Evolutionary conservation across 2,329 filamentous ascomycete genomes (phyloP), one percentile per base, ranked within the genome.

Genomic region (Paracoccidioides lutzii): DNA sequence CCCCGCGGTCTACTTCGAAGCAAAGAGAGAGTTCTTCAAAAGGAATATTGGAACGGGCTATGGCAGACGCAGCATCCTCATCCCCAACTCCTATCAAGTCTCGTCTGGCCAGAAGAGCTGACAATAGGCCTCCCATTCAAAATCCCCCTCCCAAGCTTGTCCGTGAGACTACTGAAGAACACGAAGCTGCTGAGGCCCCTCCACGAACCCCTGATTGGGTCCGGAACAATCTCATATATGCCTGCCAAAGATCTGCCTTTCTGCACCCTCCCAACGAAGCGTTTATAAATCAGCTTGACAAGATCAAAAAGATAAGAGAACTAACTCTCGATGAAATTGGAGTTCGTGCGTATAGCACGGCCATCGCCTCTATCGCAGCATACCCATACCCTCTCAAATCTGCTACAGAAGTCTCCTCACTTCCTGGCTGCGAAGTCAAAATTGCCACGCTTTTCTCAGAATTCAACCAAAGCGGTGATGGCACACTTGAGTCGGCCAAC

Each of bases 371-470:
- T 0, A 69, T 98, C 15, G 82, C 88, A 3, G 88, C 91, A 0
- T 96, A 96, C 64, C 89, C 90, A 0, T 72, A 81, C 63, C 69
- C 66, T 43, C 66, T 86, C 58, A 72, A 67, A 22, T 73, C 64
- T 3, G 63, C 72, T 0, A 64, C 67, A 2, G 75, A 79, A 58
- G 66, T 79, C 35, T 65, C 70, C 4, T 61, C 69, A 3, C 73
- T 98, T 0, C 90, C 90, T 0, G 88, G 89, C 0, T 96, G 90
- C 66, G 84, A 90, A 44, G 72, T 75, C 48, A 96, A 93, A 68
- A 86, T 93, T 42, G 86, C 85, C 0, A 76, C 81, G 49, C 76
- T 95, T 0, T 96, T 85, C 68, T 76, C 83, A 22, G 87, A 95
- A 66, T 96, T 84, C 78, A 81, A 77, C 53, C 75, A 78, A 56